A percentile compares a stretch with the other conserved stretches of the same genome.
These are phyloP conservation scores for Paecilomyces formosus DNA, from an alignment of 2,329 filamentous ascomycete species.

Conservation along the genomic window DNA sequence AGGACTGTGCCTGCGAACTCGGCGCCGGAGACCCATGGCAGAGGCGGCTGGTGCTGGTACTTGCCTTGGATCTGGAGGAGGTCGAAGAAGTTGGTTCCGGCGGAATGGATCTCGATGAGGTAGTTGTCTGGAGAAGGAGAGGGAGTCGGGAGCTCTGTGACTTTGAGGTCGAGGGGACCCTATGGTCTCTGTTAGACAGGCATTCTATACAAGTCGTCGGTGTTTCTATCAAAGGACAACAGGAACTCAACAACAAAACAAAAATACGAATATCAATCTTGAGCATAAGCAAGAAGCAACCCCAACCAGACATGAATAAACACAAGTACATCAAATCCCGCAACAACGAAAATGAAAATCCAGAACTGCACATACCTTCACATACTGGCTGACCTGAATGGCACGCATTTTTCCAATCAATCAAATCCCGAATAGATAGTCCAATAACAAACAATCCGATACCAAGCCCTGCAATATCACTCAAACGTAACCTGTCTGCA, in stretches of 20 bases:
- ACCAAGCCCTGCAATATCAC: not conserved
- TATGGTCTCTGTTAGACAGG: conserved; percentile 25
- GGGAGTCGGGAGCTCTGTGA: conserved; percentile 68
- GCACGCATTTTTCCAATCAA: conserved; percentile 55
- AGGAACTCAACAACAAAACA: too few species aligned
- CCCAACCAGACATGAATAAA: not conserved
- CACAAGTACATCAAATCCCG: not conserved
- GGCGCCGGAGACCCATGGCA: conserved; percentile 79
- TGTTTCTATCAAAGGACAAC: not conserved
- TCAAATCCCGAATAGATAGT: not conserved
- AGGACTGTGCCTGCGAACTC: conserved; percentile 80
- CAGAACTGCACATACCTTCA: conserved; percentile 49
- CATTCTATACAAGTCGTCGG: not conserved
- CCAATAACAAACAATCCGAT: not conserved
- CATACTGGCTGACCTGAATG: conserved; percentile 66
- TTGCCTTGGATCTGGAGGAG: conserved; percentile 91
- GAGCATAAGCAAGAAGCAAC: not conserved
- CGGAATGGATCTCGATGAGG: conserved; percentile 76
- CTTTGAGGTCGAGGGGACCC: conserved; percentile 71
- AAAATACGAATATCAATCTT: not conserved
- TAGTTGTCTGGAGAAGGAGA: conserved; percentile 67
- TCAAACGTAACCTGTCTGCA: too few species aligned
- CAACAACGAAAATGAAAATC: not conserved
- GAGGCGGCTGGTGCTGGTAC: conserved; percentile 84
- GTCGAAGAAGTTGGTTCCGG: conserved; percentile 95